These are phyloP conservation scores for Cotoneaster glaucophyllus DNA, from an alignment of 306 rosid genomes.

Conservation along the genomic window DNA sequence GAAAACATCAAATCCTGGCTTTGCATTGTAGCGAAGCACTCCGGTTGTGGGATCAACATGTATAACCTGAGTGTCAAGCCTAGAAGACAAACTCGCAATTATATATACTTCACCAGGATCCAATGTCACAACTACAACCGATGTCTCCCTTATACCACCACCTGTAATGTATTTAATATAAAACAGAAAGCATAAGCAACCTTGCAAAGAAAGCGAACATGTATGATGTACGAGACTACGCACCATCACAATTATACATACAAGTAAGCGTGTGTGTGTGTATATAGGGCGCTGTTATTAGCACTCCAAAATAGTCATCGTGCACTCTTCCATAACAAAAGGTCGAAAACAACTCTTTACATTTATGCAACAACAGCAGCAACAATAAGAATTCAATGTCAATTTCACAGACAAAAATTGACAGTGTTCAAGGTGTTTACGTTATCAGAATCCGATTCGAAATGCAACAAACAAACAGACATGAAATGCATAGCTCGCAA, in stretches of 20 bases:
- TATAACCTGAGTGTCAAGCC: slow-evolving; percentile 67
- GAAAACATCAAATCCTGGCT: slow-evolving; percentile 60
- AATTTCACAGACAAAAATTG: not conserved
- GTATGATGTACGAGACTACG: not conserved
- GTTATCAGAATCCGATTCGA: not conserved
- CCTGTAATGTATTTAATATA: not conserved
- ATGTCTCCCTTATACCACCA: slow-evolving; percentile 48
- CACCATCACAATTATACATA: not conserved
- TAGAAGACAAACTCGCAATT: slow-evolving; percentile 49
- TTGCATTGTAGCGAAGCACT: slow-evolving; percentile 47
- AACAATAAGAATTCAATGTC: not conserved
- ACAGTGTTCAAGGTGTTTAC: not conserved
- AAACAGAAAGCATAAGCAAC: not conserved
- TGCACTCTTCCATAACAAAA: not conserved
- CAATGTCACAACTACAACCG: slow-evolving; percentile 64
- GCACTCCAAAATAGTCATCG: not conserved
- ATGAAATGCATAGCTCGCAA: not conserved
- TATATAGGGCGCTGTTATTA: not conserved
- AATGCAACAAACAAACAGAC: not conserved
- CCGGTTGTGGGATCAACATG: slow-evolving; percentile 96
- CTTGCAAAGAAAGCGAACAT: not conserved
- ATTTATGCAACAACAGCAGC: not conserved
- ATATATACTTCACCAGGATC: slow-evolving; percentile 77
- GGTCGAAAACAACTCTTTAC: not conserved
- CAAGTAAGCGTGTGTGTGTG: not conserved